Conservation (phyloP, 176 grass and related monocot species). For the Eremochloa ophiuroides region DNA sequence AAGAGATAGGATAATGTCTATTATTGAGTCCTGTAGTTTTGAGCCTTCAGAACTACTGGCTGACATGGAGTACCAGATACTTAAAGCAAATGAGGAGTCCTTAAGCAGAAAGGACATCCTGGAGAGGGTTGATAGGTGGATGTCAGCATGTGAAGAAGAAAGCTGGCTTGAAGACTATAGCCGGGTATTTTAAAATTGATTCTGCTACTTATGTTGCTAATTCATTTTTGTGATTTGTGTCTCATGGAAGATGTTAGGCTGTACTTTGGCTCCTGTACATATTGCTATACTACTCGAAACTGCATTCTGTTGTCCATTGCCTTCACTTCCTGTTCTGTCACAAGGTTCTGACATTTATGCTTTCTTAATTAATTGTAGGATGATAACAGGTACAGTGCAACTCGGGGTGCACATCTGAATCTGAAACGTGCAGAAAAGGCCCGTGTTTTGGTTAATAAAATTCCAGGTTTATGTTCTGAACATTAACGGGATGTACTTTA, state of each 20-base stretch:
- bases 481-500: background rate
- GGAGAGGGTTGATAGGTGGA: constrained; percentile 87
- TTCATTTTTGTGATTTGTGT: constrained; percentile 16
- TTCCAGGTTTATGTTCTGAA: constrained; percentile 64
- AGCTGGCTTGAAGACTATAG: constrained; percentile 98
- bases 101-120: constrained; percentile 88
- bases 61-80: constrained; percentile 81
- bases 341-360: background rate
- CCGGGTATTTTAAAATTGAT: constrained; percentile 48
- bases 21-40: constrained; percentile 71
- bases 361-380: constrained; percentile 46
- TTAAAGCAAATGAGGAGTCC: constrained; percentile 85
- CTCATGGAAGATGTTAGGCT: background rate
- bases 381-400: constrained; percentile 93
- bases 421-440: constrained; percentile 95
- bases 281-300: constrained; percentile 4
- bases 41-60: constrained; percentile 79
- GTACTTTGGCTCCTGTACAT: background rate
- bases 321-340: background rate
- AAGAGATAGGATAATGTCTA: constrained; percentile 67
- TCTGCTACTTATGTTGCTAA: background rate
- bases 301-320: background rate
- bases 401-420: constrained; percentile 92
- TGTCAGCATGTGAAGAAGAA: constrained; percentile 94
- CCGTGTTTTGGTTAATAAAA: constrained; percentile 86